Conservation (phyloP, 768 basidiomycete genomes). For the Amanita polypyramis region DNA sequence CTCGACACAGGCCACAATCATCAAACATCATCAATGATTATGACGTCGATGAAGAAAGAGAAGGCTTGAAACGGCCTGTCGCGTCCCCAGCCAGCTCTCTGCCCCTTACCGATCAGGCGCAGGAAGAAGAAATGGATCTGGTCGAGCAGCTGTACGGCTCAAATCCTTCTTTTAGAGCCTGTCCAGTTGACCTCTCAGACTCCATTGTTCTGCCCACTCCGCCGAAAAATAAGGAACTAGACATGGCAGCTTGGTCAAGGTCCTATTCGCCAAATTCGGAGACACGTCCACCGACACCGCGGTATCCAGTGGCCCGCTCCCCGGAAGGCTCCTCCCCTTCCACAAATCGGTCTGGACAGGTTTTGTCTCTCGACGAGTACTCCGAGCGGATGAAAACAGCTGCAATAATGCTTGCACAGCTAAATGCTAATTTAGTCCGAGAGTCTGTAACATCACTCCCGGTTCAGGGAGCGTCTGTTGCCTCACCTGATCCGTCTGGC, state of each 20-base stretch:
- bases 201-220: conserved; percentile 72
- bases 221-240: conserved; percentile 85
- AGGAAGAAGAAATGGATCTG: conserved; percentile 89
- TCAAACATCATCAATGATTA: conserved; percentile 16
- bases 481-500: conserved; percentile 10
- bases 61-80: conserved; percentile 7
- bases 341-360: conserved; percentile 11
- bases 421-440: conserved; percentile 70
- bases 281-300: conserved; percentile 10
- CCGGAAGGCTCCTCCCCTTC: neutral
- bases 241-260: conserved; percentile 75
- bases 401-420: conserved; percentile 95
- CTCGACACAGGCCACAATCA: conserved; percentile 13
- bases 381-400: conserved; percentile 98
- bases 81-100: conserved; percentile 15
- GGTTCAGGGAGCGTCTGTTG: conserved; percentile 5
- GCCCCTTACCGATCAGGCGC: conserved; percentile 18
- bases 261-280: conserved; percentile 28
- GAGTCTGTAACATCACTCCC: conserved; percentile 30
- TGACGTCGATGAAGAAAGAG: conserved; percentile 18
- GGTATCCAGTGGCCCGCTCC: conserved; percentile 7
- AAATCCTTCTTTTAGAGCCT: conserved; percentile 60
- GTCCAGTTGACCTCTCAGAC: conserved; percentile 70
- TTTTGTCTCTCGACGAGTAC: conserved; percentile 89
- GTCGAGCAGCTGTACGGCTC: conserved; percentile 92